Conservation (phyloP, 345 rosid genomes). For the Eucalyptus regnans region DNA sequence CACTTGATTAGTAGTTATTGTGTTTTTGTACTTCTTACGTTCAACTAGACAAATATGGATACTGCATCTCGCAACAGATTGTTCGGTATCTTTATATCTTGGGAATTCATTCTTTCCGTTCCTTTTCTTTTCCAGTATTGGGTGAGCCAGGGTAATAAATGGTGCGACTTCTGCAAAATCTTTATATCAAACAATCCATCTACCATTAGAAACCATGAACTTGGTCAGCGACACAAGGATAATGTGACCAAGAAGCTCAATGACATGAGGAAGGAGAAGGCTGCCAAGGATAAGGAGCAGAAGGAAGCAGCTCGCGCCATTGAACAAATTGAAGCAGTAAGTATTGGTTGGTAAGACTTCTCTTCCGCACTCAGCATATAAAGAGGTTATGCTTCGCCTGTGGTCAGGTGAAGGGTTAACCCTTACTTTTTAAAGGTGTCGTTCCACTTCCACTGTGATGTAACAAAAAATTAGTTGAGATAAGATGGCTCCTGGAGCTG, state of each 20-base stretch:
- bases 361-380: neutral
- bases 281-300: constrained; percentile 68
- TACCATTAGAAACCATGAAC: constrained; percentile 91
- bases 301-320: constrained; percentile 63
- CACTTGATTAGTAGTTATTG: neutral
- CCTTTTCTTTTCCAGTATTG: constrained; percentile 39
- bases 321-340: constrained; percentile 89
- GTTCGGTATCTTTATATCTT: neutral
- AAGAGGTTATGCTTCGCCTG: neutral
- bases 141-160: constrained; percentile 97
- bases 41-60: neutral
- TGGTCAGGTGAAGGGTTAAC: neutral
- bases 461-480: neutral
- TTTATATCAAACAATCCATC: constrained; percentile 67
- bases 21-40: neutral
- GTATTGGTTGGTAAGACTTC: neutral
- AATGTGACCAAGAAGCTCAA: constrained; percentile 59
- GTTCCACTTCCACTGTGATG: neutral
- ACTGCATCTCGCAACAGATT: neutral
- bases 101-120: neutral
- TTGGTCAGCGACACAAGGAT: constrained; percentile 75
- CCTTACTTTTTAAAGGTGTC: neutral
- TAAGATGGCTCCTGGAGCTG: neutral
- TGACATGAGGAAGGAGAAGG: constrained; percentile 69
- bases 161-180: constrained; percentile 96